These are phyloP conservation scores for Cardamine occulta DNA, from an alignment of 345 rosid genomes.

Conservation along the genomic window DNA sequence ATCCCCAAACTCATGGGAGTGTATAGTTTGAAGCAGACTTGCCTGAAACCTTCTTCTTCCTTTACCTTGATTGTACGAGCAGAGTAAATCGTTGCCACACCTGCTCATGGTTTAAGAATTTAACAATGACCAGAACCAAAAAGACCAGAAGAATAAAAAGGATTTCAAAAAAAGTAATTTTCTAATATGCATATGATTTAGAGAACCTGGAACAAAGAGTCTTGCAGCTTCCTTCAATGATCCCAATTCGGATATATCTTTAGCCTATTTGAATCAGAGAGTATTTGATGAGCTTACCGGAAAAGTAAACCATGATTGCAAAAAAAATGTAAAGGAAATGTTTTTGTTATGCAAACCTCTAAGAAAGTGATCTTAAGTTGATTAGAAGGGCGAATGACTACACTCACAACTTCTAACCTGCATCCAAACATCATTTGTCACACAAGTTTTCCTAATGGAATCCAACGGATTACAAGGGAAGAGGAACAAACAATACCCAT, in stretches of 20 bases:
- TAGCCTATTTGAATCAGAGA: constrained; percentile 62
- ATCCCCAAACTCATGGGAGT: not conserved
- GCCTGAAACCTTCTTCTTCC: constrained; percentile 86
- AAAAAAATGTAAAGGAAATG: constrained; percentile 21
- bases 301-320: not conserved
- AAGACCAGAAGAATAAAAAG: not conserved
- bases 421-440: constrained; percentile 28
- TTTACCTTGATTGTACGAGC: constrained; percentile 90
- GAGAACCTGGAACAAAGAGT: constrained; percentile 84
- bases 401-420: constrained; percentile 85
- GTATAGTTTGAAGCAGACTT: constrained; percentile 32
- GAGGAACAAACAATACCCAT: constrained; percentile 60
- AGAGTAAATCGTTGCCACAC: constrained; percentile 71
- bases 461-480: not conserved
- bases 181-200: not conserved
- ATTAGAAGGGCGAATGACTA: constrained; percentile 76
- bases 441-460: not conserved
- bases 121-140: not conserved
- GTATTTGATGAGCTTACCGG: constrained; percentile 19
- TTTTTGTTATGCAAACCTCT: constrained; percentile 59
- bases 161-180: constrained; percentile 4
- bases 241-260: constrained; percentile 81
- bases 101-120: constrained; percentile 46
- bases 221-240: constrained; percentile 81
- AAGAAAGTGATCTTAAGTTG: constrained; percentile 92